Evolutionary conservation across 78 protist genomes (phyloP).

Genomic region (Pigoraptor vietnamica): DNA sequence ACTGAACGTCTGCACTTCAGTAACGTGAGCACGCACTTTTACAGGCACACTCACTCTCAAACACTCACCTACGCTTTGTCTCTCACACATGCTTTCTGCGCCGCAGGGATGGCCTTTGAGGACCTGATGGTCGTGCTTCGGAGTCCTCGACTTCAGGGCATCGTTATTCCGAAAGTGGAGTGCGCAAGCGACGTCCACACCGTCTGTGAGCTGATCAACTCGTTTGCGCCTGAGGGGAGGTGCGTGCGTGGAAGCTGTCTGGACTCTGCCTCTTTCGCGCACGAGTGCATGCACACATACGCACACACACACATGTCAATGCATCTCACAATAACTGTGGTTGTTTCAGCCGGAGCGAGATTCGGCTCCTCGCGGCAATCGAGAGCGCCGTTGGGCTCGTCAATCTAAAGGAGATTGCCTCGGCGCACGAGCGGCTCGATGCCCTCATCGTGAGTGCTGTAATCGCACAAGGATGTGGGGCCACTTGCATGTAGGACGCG

Average conservation of each 20-base stretch:
- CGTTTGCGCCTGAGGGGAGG: neutral
- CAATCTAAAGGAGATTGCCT: neutral
- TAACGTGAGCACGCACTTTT: too few relatives aligned
- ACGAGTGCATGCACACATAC: too few relatives aligned
- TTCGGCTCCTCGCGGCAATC: conserved; percentile 2
- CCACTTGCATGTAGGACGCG: too few relatives aligned
- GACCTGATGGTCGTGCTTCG: neutral
- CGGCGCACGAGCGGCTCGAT: neutral
- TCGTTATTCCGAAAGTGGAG: conserved; percentile 14
- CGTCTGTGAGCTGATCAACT: neutral
- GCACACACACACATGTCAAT: neutral
- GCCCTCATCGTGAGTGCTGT: neutral
- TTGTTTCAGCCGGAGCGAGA: neutral
- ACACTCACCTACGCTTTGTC: neutral
- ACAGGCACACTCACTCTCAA: too few relatives aligned
- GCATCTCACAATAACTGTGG: too few relatives aligned
- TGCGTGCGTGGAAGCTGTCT: neutral
- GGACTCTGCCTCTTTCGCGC: neutral
- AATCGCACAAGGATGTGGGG: too few relatives aligned
- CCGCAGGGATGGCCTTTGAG: neutral
- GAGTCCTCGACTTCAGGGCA: neutral
- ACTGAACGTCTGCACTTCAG: too few relatives aligned
- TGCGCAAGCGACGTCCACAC: neutral
- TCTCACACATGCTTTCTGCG: neutral
- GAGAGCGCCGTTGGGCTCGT: conserved; percentile 5